phyloP scores from a whole-genome alignment of 768 basidiomycete species.

The Boletus edulis region DNA sequence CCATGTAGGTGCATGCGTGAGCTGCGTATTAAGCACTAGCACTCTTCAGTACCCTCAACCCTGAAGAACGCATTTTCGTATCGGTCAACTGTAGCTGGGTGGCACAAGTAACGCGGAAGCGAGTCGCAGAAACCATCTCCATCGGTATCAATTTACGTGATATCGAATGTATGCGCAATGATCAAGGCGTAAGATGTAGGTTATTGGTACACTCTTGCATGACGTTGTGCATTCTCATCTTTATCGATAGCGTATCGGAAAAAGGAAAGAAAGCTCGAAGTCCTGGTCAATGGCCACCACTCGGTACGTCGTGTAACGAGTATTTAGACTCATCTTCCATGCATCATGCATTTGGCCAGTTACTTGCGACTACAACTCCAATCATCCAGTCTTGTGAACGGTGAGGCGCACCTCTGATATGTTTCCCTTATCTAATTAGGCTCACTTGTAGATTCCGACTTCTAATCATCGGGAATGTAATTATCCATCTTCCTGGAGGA shows the following conservation, averaged over 20 bases:
- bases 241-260: constrained; percentile 7
- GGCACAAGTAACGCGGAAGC: neutral
- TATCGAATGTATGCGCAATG: neutral
- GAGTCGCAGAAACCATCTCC: neutral
- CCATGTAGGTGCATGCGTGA: neutral
- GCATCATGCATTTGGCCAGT: neutral
- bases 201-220: neutral
- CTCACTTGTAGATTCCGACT: constrained; percentile 8
- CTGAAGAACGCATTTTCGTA: neutral
- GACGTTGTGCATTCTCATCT: neutral
- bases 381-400: constrained; percentile 9
- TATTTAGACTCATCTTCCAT: neutral
- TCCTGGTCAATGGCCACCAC: constrained; percentile 3
- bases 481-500: neutral
- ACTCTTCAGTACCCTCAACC: neutral
- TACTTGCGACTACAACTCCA: constrained; percentile 1
- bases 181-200: constrained; percentile 5
- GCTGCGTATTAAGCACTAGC: neutral
- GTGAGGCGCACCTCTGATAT: neutral
- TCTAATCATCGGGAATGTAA: constrained; percentile 17
- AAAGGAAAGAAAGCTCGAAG: constrained; percentile 4
- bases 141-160: too few relatives aligned
- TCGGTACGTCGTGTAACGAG: neutral
- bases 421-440: neutral
- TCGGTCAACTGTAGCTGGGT: neutral